Evolutionary conservation across 2,329 filamentous ascomycete genomes (phyloP).

Genomic region (Trichoderma sp.): DNA sequence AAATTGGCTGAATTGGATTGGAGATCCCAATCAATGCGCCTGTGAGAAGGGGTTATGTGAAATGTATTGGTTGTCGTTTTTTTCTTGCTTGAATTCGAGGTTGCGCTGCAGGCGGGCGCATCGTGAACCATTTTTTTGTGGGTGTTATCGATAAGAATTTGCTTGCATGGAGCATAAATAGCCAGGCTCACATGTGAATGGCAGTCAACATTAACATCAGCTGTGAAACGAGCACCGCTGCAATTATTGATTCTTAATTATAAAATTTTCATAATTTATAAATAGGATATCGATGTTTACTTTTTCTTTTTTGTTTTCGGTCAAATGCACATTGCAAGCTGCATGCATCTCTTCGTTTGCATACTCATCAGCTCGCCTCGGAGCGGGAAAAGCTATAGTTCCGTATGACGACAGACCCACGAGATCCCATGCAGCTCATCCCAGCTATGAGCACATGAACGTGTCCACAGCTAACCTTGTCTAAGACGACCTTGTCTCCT

Average conservation of each 20-base stretch:
- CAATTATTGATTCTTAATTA: too few species aligned
- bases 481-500: neutral
- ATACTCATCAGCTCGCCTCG: neutral
- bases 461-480: slow-evolving; percentile 24
- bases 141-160: slow-evolving; percentile 24
- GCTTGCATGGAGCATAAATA: neutral
- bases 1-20: neutral
- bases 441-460: slow-evolving; percentile 18
- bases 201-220: neutral
- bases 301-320: too few species aligned
- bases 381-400: slow-evolving; percentile 17
- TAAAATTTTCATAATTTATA: too few species aligned
- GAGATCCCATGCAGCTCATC: slow-evolving; percentile 6
- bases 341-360: neutral
- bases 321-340: neutral
- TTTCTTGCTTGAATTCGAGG: neutral
- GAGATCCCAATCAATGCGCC: neutral
- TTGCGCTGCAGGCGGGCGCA: neutral
- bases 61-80: neutral
- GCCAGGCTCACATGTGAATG: neutral
- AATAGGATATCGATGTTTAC: too few species aligned
- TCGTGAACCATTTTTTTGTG: slow-evolving; percentile 19
- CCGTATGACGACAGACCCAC: slow-evolving; percentile 17
- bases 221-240: fast-evolving
- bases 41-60: neutral